These are phyloP conservation scores for Thalia dealbata DNA, from an alignment of 176 grass and related monocot genomes.

Conservation along the genomic window DNA sequence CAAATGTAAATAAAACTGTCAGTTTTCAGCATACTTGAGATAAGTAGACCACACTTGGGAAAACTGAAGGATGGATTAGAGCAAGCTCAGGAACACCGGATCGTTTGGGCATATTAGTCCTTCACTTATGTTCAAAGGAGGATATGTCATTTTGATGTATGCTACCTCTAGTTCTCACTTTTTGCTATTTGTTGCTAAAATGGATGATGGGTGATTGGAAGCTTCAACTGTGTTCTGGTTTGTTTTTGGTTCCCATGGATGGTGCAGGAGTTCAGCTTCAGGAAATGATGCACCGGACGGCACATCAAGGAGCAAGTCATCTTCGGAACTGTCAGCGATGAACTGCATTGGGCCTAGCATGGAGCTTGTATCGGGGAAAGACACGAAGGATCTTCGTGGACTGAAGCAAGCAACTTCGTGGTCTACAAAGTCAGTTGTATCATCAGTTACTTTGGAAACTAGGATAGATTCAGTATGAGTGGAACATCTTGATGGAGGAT, in stretches of 20 bases:
- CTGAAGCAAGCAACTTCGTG: slow-evolving; percentile 11
- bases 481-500: slow-evolving; percentile 1
- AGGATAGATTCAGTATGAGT: not conserved
- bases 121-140: not conserved
- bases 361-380: slow-evolving; percentile 1
- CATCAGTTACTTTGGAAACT: not conserved
- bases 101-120: not conserved
- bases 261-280: slow-evolving; percentile 11
- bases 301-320: slow-evolving; percentile 2
- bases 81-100: not conserved
- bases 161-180: not conserved
- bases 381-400: slow-evolving; percentile 10
- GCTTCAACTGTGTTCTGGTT: not conserved
- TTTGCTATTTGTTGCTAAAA: not conserved
- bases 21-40: not conserved
- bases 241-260: slow-evolving; percentile 10
- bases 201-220: slow-evolving; percentile 5
- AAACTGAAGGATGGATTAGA: not conserved
- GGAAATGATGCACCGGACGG: slow-evolving; percentile 12
- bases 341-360: not conserved
- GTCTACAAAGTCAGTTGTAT: not conserved
- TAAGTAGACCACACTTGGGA: not conserved
- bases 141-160: not conserved
- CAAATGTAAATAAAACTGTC: not conserved
- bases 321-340: slow-evolving; percentile 6